Conservation (phyloP, 768 basidiomycete genomes). For the Imleria badia region DNA sequence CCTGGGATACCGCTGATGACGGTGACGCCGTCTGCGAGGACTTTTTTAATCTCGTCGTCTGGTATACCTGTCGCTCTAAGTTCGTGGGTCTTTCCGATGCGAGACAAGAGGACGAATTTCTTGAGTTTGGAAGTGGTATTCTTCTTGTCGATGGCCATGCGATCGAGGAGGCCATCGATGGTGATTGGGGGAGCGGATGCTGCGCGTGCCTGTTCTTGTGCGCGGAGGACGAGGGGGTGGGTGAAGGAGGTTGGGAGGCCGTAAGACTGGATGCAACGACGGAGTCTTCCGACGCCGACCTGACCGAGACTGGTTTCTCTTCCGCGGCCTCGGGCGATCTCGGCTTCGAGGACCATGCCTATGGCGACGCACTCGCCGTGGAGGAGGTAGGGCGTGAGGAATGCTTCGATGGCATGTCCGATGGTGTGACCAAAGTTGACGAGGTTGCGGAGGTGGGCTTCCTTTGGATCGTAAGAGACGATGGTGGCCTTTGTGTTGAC, state of each 20-base stretch:
- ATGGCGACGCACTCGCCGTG: constrained; percentile 96
- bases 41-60: constrained; percentile 80
- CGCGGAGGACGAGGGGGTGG: constrained; percentile 66
- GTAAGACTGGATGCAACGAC: constrained; percentile 85
- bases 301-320: constrained; percentile 63
- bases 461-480: constrained; percentile 94
- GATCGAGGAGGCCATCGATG: constrained; percentile 81
- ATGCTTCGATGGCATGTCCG: constrained; percentile 97
- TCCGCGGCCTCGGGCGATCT: constrained; percentile 86
- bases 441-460: constrained; percentile 94
- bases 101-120: constrained; percentile 89
- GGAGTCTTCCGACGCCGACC: constrained; percentile 88
- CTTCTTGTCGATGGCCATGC: constrained; percentile 98
- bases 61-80: constrained; percentile 83
- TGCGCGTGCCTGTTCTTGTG: constrained; percentile 18
- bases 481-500: constrained; percentile 97
- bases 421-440: constrained; percentile 99
- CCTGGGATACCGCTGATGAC: constrained; percentile 67
- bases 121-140: constrained; percentile 83
- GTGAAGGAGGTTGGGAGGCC: constrained; percentile 82
- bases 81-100: constrained; percentile 91
- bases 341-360: constrained; percentile 96
- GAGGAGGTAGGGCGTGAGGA: constrained; percentile 88
- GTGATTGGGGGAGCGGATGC: constrained; percentile 36
- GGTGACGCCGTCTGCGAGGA: constrained; percentile 75